Percentiles rank a stretch among this genome's conserved stretches.
These are phyloP conservation scores for Colletotrichum sp. DNA, from an alignment of 2,329 filamentous ascomycete species.

Conservation along the genomic window DNA sequence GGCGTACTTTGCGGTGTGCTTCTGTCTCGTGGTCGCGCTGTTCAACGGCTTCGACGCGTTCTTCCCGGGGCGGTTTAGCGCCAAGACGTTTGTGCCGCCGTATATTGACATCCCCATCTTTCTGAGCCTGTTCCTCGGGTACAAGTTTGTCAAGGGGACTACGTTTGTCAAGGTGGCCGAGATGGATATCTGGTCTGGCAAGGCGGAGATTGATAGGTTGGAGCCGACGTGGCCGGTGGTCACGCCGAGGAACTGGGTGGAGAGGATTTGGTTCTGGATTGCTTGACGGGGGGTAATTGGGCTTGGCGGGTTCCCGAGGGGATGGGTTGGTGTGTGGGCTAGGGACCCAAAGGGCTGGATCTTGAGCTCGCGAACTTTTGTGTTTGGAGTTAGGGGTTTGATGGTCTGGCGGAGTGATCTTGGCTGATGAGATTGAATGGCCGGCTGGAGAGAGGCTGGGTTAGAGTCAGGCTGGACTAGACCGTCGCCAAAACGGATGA, in stretches of 20 bases:
- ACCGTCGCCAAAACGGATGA: background rate
- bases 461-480: background rate
- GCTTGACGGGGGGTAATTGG: slow-evolving; percentile 27
- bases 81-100: slow-evolving; percentile 64
- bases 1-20: slow-evolving; percentile 66
- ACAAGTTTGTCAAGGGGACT: slow-evolving; percentile 71
- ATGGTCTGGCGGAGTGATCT: background rate
- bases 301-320: background rate
- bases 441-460: slow-evolving; percentile 27
- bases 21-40: slow-evolving; percentile 69
- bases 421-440: background rate
- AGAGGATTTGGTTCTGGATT: slow-evolving; percentile 47
- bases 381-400: background rate
- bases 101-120: slow-evolving; percentile 77
- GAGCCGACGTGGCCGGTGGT: slow-evolving; percentile 40
- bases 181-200: slow-evolving; percentile 47
- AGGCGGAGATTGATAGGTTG: slow-evolving; percentile 41
- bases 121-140: slow-evolving; percentile 65
- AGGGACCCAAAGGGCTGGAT: background rate
- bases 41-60: slow-evolving; percentile 79
- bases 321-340: background rate
- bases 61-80: slow-evolving; percentile 55
- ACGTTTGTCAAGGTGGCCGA: slow-evolving; percentile 44
- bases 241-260: slow-evolving; percentile 40
- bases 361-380: background rate